A percentile compares a stretch with the other conserved stretches of the same genome.
Conservation (phyloP, 2,329 filamentous ascomycete species). For the Ilyonectria destructans region DNA sequence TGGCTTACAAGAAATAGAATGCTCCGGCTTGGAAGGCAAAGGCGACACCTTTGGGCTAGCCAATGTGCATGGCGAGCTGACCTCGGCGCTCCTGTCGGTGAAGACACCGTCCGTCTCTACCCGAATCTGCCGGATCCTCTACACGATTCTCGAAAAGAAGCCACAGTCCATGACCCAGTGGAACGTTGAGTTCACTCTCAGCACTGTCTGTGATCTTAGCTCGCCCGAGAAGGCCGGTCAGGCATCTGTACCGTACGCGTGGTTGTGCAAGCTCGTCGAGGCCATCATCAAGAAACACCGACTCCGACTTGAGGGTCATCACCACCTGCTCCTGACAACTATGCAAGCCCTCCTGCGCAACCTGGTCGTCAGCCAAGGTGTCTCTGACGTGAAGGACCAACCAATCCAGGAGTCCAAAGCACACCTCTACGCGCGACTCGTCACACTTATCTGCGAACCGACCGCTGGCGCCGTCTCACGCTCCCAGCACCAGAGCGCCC, state of each 20-base stretch:
- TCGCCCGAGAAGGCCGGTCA: conserved; percentile 45
- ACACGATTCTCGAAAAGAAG: conserved; percentile 66
- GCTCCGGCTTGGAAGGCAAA: conserved; percentile 49
- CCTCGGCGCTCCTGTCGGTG: conserved; percentile 51
- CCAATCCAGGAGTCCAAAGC: conserved; percentile 62
- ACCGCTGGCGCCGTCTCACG: conserved; percentile 70
- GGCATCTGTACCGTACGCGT: conserved; percentile 59
- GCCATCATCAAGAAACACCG: conserved; percentile 73
- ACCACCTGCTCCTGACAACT: conserved; percentile 70
- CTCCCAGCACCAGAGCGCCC: conserved; percentile 59
- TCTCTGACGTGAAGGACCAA: conserved; percentile 38
- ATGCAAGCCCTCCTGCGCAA: conserved; percentile 71
- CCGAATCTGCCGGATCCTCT: conserved; percentile 60
- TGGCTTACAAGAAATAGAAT: conserved; percentile 48
- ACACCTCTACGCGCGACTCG: conserved; percentile 67
- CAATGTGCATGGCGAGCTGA: conserved; percentile 61
- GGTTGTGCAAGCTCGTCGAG: conserved; percentile 70
- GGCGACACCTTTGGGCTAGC: conserved; percentile 57
- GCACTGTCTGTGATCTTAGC: conserved; percentile 59
- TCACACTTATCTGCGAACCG: conserved; percentile 74
- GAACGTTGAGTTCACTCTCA: conserved; percentile 70
- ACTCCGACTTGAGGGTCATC: conserved; percentile 74
- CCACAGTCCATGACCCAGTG: conserved; percentile 70
- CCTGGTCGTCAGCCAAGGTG: conserved; percentile 60
- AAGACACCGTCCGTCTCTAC: conserved; percentile 53